Percentiles rank a stretch among this genome's conserved stretches.
phyloP scores from a whole-genome alignment of 805 yeast species.

The Kodamaea restingae region DNA sequence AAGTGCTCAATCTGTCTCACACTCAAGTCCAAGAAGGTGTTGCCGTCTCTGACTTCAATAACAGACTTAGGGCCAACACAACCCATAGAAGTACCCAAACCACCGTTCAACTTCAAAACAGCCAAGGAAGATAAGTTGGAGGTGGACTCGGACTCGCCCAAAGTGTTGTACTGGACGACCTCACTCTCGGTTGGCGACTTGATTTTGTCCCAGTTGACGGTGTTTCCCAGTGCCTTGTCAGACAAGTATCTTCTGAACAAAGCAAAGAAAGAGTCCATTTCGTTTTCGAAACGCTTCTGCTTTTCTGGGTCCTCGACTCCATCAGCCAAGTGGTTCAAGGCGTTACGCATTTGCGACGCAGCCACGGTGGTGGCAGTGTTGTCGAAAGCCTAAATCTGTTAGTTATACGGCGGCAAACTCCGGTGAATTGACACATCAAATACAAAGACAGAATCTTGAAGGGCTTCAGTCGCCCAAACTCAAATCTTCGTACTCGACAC shows the following conservation, averaged over 20 bases:
- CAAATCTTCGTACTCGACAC: no score
- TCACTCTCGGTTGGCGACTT: constrained; percentile 86
- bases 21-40: constrained; percentile 90
- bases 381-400: constrained; percentile 71
- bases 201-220: constrained; percentile 93
- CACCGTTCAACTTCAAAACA: constrained; percentile 95
- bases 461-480: no score
- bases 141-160: constrained; percentile 35
- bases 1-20: constrained; percentile 96
- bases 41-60: constrained; percentile 97
- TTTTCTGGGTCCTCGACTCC: constrained; percentile 53
- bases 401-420: constrained; percentile 11
- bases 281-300: constrained; percentile 68
- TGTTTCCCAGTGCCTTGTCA: constrained; percentile 81
- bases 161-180: constrained; percentile 71
- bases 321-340: constrained; percentile 84
- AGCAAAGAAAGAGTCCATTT: constrained; percentile 92
- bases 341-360: constrained; percentile 96
- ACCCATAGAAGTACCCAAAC: constrained; percentile 98
- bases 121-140: constrained; percentile 74
- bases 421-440: no score
- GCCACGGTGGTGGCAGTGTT: constrained; percentile 92
- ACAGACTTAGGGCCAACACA: constrained; percentile 99
- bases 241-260: constrained; percentile 87
- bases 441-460: no score